phyloP scores from a whole-genome alignment of 2,329 filamentous ascomycete species.

The Rasamsonia emersonii region DNA sequence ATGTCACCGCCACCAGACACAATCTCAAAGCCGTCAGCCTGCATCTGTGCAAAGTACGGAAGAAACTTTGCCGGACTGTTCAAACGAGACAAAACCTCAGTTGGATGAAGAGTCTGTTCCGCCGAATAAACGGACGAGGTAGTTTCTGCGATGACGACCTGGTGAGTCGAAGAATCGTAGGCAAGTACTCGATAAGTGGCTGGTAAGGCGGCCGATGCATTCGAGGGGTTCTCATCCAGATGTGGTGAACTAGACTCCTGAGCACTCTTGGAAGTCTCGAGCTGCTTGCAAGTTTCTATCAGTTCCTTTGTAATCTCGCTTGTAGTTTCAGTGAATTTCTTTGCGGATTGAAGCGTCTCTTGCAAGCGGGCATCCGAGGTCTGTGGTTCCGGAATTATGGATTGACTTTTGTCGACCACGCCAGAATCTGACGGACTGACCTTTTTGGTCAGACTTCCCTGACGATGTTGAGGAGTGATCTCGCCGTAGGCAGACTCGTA shows the following conservation, averaged over 20 bases:
- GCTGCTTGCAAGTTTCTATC: slow-evolving; percentile 3
- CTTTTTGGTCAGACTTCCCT: no score
- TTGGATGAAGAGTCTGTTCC: slow-evolving; percentile 16
- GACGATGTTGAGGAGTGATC: slow-evolving; percentile 11
- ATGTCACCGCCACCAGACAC: slow-evolving; percentile 33
- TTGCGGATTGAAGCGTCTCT: slow-evolving; percentile 1
- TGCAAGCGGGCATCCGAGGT: no score
- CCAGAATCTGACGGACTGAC: no score
- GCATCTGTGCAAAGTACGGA: slow-evolving; percentile 29
- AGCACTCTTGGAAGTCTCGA: slow-evolving; percentile 8
- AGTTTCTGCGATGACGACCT: slow-evolving; percentile 24
- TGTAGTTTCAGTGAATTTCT: slow-evolving; percentile 6
- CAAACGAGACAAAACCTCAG: slow-evolving; percentile 29
- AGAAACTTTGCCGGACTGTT: slow-evolving; percentile 35
- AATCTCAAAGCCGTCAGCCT: slow-evolving; percentile 34
- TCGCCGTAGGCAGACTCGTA: slow-evolving; percentile 16
- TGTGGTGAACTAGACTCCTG: slow-evolving; percentile 8
- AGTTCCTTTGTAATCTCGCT: slow-evolving; percentile 5
- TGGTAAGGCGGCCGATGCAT: slow-evolving; percentile 4
- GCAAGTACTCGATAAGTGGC: slow-evolving; percentile 28
- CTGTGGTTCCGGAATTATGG: no score
- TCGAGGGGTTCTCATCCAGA: not conserved
- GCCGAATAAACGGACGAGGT: slow-evolving; percentile 21
- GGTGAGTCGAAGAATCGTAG: slow-evolving; percentile 24
- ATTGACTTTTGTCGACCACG: no score